Base-by-base conservation (phyloP, 1,284 basidiomycete genomes). In the Cerioporus squamosus region DNA sequence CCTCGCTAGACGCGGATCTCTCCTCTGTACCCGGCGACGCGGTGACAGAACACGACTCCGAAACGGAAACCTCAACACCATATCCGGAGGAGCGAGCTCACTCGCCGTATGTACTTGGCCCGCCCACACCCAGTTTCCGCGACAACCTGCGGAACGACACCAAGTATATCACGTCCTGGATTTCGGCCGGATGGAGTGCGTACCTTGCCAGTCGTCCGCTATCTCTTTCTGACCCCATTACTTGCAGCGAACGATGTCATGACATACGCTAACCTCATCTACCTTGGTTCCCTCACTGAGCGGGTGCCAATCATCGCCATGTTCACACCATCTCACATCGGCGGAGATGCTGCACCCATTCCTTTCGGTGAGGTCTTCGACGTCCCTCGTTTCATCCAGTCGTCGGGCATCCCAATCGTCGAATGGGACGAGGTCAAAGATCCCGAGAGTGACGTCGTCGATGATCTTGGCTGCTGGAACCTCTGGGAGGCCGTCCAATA, bases 391-490 rank as follows among this genome's bases (percentile, higher is more conserved):
- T 72, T 79, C 58, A 70, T 72, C 45, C 26, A 65, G 43, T 68
- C 69, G 44, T 74, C 78, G 5, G 68, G 70, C 18, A 66, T 69
- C 29, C 74, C 74, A 6, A 70, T 80, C 15, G 62, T 80, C 47
- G 77, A 80, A 59, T 80, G 77, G 77, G 56, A 66, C 48, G 77
- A 80, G 45, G 70, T 80, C 56, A 80, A 80, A 56, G 68, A 75
- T 51, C 65, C 68, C 5, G 57, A 64, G 31, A 72, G 70, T 57
- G 47, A 61, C 29, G 69, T 71, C n/a, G 43, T 75, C 38, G 88
- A 91, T 29, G 79, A 83, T 17, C 62, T 91, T 20, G 88, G 88
- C n/a, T 91, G 88, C 71, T 90, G 88, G 88, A 82, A 80, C 67
- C 71, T 82, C 17, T 87, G 84, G 85, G 76, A 85, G 66, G 75